Conservation (phyloP, 2,329 filamentous ascomycete species). For the Colletotrichum sp. region DNA sequence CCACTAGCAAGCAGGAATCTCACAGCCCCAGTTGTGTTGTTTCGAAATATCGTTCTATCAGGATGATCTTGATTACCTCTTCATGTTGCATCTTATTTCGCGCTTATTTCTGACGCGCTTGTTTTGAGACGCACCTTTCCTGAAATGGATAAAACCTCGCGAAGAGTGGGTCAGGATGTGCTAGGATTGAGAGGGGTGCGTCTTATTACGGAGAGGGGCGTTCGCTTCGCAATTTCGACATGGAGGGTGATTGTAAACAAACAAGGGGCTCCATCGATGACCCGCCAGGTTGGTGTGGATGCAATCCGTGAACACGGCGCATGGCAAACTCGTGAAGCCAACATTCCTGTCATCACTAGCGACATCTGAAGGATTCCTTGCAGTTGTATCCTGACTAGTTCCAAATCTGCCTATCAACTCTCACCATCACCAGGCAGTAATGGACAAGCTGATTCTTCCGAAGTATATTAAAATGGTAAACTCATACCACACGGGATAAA, state of each 20-base stretch:
- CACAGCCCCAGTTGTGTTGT: background rate
- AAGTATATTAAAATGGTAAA: background rate
- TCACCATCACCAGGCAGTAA: background rate
- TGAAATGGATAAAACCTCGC: background rate
- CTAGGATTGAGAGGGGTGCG: background rate
- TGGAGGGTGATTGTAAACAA: background rate
- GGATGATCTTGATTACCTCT: background rate
- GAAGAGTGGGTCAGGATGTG: background rate
- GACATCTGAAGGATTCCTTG: background rate
- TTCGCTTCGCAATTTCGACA: background rate
- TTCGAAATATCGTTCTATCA: background rate
- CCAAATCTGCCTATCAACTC: background rate
- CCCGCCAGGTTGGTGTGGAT: background rate
- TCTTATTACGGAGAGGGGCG: background rate
- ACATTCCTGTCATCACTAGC: background rate
- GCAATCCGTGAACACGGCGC: background rate
- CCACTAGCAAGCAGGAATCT: background rate
- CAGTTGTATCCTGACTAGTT: background rate
- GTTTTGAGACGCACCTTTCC: background rate
- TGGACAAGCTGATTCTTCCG: background rate
- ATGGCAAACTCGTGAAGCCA: background rate
- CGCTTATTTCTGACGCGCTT: background rate
- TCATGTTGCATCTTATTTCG: background rate
- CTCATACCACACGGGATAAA: background rate
- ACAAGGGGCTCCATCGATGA: background rate